A percentile compares a stretch with the other conserved stretches of the same genome.
Conservation (phyloP, 371 early-diverging fungal genomes). For the Mortierella sp. region DNA sequence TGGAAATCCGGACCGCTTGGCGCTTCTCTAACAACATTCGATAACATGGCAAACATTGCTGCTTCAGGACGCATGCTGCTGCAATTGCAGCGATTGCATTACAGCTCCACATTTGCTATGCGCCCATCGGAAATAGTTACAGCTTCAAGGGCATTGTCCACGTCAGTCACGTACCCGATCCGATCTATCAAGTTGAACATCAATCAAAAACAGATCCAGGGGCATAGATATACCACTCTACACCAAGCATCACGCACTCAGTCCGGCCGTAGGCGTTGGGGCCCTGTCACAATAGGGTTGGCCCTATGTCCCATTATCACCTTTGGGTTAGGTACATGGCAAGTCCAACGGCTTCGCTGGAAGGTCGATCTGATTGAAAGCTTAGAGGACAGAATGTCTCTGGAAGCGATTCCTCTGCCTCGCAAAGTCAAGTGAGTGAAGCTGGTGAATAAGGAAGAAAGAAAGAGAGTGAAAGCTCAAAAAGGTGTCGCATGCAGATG, state of each 20-base stretch:
- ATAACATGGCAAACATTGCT: slow-evolving; percentile 6
- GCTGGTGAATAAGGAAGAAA: too few relatives aligned
- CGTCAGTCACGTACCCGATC: slow-evolving; percentile 3
- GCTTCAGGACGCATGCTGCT: slow-evolving; percentile 2
- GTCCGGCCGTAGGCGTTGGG: slow-evolving; percentile 45
- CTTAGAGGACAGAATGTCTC: slow-evolving; percentile 74
- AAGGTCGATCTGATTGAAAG: slow-evolving; percentile 85
- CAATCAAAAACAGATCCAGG: slow-evolving; percentile 11
- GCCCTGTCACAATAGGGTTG: slow-evolving; percentile 59
- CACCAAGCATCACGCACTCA: slow-evolving; percentile 37
- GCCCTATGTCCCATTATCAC: slow-evolving; percentile 82
- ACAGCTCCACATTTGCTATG: background rate
- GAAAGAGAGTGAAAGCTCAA: too few relatives aligned
- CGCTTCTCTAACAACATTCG: background rate
- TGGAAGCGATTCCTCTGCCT: slow-evolving; percentile 78
- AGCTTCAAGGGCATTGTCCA: slow-evolving; percentile 5
- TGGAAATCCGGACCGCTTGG: too few relatives aligned
- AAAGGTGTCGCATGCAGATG: background rate
- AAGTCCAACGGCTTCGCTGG: slow-evolving; percentile 91
- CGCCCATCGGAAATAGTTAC: background rate
- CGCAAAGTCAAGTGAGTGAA: slow-evolving; percentile 69
- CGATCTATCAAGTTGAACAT: background rate
- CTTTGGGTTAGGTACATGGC: slow-evolving; percentile 92
- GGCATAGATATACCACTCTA: slow-evolving; percentile 23
- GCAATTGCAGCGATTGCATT: background rate